A percentile compares a stretch with the other conserved stretches of the same genome.
These are phyloP conservation scores for Cladosporium sp. DNA, from an alignment of 2,329 filamentous ascomycete genomes.

Conservation along the genomic window DNA sequence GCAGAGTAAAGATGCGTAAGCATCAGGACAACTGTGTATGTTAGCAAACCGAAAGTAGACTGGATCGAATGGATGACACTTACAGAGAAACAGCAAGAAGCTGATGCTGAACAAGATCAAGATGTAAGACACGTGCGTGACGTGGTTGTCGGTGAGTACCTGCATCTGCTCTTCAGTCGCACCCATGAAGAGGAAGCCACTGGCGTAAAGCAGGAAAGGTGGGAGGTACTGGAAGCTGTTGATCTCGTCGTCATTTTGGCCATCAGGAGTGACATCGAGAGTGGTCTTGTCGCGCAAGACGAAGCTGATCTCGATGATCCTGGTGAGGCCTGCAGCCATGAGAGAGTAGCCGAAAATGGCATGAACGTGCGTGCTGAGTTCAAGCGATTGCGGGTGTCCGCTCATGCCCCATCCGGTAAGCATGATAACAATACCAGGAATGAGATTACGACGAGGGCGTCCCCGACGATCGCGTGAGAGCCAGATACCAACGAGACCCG, in stretches of 20 bases:
- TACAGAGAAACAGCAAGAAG: slow-evolving; percentile 83
- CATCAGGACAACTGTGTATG: slow-evolving; percentile 64
- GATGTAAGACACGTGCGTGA: slow-evolving; percentile 89
- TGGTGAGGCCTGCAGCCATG: slow-evolving; percentile 78
- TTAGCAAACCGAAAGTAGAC: not conserved
- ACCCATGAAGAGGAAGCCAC: slow-evolving; percentile 95
- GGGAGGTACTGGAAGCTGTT: slow-evolving; percentile 48
- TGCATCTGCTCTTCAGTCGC: slow-evolving; percentile 95
- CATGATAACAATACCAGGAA: slow-evolving; percentile 85
- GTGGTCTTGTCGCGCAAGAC: slow-evolving; percentile 66
- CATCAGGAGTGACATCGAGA: slow-evolving; percentile 22
- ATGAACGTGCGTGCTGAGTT: slow-evolving; percentile 83
- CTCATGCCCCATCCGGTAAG: slow-evolving; percentile 96
- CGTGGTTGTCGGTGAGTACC: slow-evolving; percentile 64
- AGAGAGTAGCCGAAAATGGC: slow-evolving; percentile 88
- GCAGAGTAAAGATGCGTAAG: slow-evolving; percentile 80
- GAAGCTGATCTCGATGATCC: slow-evolving; percentile 89
- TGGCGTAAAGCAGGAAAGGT: slow-evolving; percentile 67
- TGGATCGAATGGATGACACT: slow-evolving; percentile 27
- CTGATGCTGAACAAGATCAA: slow-evolving; percentile 86
- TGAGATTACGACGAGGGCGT: slow-evolving; percentile 82
- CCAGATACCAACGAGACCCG: slow-evolving; percentile 88
- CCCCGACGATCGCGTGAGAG: slow-evolving; percentile 79
- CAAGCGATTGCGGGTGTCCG: slow-evolving; percentile 76
- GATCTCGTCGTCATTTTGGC: slow-evolving; percentile 32